Conservation (phyloP, 805 yeast species). For the Ogataea haglerorum region DNA sequence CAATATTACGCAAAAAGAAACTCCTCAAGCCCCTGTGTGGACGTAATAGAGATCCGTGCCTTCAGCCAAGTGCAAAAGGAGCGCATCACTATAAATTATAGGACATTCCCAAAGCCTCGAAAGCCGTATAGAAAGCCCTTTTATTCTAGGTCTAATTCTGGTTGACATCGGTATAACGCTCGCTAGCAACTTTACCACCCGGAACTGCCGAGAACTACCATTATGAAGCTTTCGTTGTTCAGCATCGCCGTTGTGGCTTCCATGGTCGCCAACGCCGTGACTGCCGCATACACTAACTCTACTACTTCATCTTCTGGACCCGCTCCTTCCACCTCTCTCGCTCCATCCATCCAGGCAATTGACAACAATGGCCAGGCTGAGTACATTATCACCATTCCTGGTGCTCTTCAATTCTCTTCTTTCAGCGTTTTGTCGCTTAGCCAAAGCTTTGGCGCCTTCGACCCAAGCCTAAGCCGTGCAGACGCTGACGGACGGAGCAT, state of each 20-base stretch:
- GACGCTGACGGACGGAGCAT: neutral
- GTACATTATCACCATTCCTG: conserved; percentile 20
- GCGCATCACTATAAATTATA: neutral
- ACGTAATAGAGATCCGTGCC: conserved; percentile 2
- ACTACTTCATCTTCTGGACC: conserved; percentile 15
- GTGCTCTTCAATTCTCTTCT: conserved; percentile 9
- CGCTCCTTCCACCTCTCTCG: conserved; percentile 7
- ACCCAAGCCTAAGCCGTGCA: conserved; percentile 3
- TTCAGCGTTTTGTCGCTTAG: conserved; percentile 20
- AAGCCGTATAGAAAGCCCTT: conserved; percentile 6
- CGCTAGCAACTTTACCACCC: conserved; percentile 13
- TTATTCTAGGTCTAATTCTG: conserved; percentile 3
- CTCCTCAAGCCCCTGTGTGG: neutral
- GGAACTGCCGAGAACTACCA: conserved; percentile 2
- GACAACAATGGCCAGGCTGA: conserved; percentile 19
- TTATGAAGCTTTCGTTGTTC: conserved; percentile 22
- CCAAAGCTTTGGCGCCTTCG: conserved; percentile 16
- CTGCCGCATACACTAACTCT: conserved; percentile 22
- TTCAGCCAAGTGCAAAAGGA: neutral
- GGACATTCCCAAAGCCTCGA: neutral
- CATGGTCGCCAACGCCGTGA: conserved; percentile 15
- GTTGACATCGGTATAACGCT: conserved; percentile 13
- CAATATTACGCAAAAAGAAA: neutral
- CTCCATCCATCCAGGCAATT: conserved; percentile 19
- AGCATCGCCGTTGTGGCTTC: conserved; percentile 16